Evolutionary conservation across 805 yeast species (phyloP).

Genomic region (Myxozyma neglecta): DNA sequence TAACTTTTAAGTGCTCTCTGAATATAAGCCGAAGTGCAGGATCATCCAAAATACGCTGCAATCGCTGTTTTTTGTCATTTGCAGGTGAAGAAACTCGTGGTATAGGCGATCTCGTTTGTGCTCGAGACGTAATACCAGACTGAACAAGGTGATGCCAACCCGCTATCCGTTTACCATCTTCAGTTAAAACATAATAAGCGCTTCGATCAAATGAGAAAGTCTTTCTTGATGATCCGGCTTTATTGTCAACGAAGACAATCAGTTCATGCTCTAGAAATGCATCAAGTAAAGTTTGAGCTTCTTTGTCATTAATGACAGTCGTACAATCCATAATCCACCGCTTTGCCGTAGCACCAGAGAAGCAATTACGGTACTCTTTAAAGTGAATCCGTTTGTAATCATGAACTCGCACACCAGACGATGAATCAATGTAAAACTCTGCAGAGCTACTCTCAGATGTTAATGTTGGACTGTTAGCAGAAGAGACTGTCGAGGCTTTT

Average conservation of each 20-base stretch:
- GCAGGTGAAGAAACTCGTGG: constrained; percentile 4
- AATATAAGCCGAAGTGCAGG: constrained; percentile 75
- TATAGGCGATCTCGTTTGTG: not conserved
- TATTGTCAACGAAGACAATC: constrained; percentile 2
- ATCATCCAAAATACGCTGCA: constrained; percentile 57
- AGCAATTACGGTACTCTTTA: constrained; percentile 39
- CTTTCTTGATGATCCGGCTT: not conserved
- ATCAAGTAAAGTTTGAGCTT: constrained; percentile 81
- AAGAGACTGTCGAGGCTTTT: not conserved
- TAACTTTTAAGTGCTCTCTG: constrained; percentile 60
- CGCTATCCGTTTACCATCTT: constrained; percentile 17
- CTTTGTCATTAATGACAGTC: constrained; percentile 79
- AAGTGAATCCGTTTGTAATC: constrained; percentile 21
- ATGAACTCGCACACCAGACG: constrained; percentile 14
- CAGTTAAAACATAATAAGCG: constrained; percentile 19
- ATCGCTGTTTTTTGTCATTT: constrained; percentile 9
- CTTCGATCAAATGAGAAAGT: constrained; percentile 4
- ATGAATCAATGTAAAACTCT: constrained; percentile 4
- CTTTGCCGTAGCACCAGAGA: constrained; percentile 73
- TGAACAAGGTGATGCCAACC: constrained; percentile 11
- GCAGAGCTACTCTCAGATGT: not conserved
- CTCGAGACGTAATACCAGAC: not conserved
- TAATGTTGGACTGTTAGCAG: not conserved
- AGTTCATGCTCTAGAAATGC: constrained; percentile 43
- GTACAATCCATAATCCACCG: constrained; percentile 94